Base-by-base conservation (phyloP, 495 filamentous ascomycete species). In the Acidiella bohemica region DNA sequence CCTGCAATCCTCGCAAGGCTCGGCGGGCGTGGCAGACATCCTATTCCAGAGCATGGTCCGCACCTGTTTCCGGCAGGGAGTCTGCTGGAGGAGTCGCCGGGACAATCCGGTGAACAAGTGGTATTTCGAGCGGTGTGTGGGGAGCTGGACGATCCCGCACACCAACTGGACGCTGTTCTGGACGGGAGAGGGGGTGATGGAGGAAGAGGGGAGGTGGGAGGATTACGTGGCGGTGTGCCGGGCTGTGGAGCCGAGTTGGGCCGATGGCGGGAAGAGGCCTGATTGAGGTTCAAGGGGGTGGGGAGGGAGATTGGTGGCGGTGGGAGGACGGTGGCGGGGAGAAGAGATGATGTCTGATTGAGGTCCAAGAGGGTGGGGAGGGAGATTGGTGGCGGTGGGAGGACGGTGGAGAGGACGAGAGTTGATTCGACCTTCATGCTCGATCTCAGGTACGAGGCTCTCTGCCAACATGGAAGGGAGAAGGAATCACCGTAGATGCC, bases 161-260 rank as follows among this genome's bases (percentile, higher is more conserved):
- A 79, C 67, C 48, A 78, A 76, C 44, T 97, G 88, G 88, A 81
- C 88, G 3, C 94, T 94, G 87, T 95, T 97, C 41, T 97, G 88
- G 88, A 97, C 88, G 1, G 87, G 80, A 2, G 71, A 76, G 11
- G 75, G 70, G 11, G 60, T 75, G 17, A 39, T 42, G 37, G 43
- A 45, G 34, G 43, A 67, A 23, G 59, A 66, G 20, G 41, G 67
- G 53, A 67, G 63, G 44, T 85, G 92, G 53, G 52, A 56, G 40
- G 84, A 92, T 47, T 95, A 93, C 57, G 81, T 85, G 55, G 71
- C 63, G 32, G 82, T 94, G 22, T 96, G 88, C 64, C 68, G 73
- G 47, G 65, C 61, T 20, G 78, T 95, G 39, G 70, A 73, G 51
- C 86, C 88, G 17, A 85, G 78, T 40, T 94, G 86, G 86, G 76